A percentile compares a stretch with the other conserved stretches of the same genome.
phyloP scores from a whole-genome alignment of 129 eudicot species.

The Escallonia rubra region DNA sequence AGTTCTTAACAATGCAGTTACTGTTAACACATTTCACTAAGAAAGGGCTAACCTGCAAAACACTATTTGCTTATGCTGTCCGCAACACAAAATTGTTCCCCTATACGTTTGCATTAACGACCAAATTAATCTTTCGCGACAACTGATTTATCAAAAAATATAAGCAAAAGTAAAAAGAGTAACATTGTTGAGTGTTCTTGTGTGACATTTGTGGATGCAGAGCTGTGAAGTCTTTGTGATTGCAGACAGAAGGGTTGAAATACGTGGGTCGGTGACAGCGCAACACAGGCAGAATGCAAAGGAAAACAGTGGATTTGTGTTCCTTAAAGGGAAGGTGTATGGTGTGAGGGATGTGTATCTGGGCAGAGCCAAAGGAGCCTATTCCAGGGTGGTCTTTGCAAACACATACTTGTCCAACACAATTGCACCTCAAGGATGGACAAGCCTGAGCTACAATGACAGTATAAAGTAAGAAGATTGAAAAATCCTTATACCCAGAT shows the following conservation, averaged over 20 bases:
- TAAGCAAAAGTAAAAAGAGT: too few relatives aligned
- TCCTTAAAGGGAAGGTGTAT: constrained; percentile 45
- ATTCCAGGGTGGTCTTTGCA: constrained; percentile 78
- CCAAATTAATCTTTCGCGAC: too few relatives aligned
- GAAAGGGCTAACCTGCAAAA: too few relatives aligned
- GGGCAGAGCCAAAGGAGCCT: constrained; percentile 67
- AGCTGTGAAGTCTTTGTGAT: constrained; percentile 76
- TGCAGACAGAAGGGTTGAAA: constrained; percentile 41
- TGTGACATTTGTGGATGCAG: constrained; percentile 25
- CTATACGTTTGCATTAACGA: too few relatives aligned
- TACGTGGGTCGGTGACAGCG: constrained; percentile 74
- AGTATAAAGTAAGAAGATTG: constrained; percentile 49
- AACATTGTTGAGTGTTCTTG: background rate
- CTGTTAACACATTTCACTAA: background rate
- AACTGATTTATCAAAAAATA: too few relatives aligned
- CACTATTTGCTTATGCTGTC: too few relatives aligned
- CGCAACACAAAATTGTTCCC: too few relatives aligned
- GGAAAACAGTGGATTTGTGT: constrained; percentile 69
- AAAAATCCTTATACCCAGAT: background rate
- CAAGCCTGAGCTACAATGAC: constrained; percentile 54
- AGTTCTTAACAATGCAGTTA: background rate
- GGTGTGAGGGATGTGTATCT: constrained; percentile 55
- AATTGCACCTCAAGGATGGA: constrained; percentile 77
- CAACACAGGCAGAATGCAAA: constrained; percentile 35
- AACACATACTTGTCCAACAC: constrained; percentile 62